phyloP scores from a whole-genome alignment of 768 basidiomycete species.

The Trametes elegans region DNA sequence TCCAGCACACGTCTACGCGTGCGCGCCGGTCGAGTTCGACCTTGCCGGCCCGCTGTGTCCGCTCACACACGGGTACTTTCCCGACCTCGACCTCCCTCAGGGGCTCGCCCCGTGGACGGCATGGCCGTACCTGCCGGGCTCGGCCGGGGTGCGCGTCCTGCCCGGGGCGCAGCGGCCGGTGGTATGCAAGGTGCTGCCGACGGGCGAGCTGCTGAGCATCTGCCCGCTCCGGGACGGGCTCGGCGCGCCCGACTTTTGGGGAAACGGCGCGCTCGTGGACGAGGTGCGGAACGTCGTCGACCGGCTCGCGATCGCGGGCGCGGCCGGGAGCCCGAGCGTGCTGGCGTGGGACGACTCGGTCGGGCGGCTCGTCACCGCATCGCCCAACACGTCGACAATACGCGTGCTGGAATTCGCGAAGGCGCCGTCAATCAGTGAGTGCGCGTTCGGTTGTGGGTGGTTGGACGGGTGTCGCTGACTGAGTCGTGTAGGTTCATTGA shows the following conservation, averaged over 20 bases:
- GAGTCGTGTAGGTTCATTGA: not conserved
- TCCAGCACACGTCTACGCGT: too few species aligned
- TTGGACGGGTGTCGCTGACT: not conserved
- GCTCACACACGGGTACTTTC: too few species aligned
- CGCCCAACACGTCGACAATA: not conserved
- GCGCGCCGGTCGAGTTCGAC: too few species aligned
- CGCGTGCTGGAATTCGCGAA: not conserved
- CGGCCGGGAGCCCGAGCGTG: not conserved
- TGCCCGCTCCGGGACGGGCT: not conserved
- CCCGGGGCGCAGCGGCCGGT: not conserved
- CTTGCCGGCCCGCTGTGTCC: too few species aligned
- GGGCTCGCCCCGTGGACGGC: too few species aligned
- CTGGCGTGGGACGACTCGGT: not conserved
- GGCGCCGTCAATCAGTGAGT: not conserved
- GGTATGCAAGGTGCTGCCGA: not conserved
- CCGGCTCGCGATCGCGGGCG: not conserved
- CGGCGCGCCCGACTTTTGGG: not conserved
- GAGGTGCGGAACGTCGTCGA: not conserved
- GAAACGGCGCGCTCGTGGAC: too few species aligned
- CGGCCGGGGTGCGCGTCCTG: not conserved
- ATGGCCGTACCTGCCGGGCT: too few species aligned
- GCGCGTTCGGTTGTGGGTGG: not conserved
- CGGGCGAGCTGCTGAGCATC: not conserved
- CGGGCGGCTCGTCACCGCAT: not conserved
- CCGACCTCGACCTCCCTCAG: too few species aligned